A percentile compares a stretch with the other conserved stretches of the same genome.
phyloP scores from a whole-genome alignment of 2,329 filamentous ascomycete genomes.

The Cyphellophora attinorum region DNA sequence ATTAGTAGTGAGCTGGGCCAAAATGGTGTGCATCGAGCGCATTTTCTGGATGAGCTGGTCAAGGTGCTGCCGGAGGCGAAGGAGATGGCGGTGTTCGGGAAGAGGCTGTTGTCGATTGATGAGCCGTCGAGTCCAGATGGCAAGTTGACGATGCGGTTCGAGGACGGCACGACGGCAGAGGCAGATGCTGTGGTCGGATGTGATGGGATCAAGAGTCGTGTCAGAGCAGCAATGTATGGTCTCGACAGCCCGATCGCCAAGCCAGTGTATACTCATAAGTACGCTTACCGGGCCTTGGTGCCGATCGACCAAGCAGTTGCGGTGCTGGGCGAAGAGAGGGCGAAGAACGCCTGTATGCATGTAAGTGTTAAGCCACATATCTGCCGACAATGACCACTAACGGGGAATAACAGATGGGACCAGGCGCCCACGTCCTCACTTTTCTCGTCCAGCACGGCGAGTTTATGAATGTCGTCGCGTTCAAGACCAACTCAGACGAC shows the following conservation, averaged over 20 bases:
- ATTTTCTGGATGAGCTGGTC: constrained; percentile 40
- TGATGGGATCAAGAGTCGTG: constrained; percentile 54
- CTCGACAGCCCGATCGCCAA: constrained; percentile 31
- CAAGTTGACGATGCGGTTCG: constrained; percentile 30
- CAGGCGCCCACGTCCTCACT: constrained; percentile 50
- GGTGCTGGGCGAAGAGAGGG: constrained; percentile 40
- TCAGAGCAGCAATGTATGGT: constrained; percentile 44
- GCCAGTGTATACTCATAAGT: constrained; percentile 43
- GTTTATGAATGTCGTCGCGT: constrained; percentile 48
- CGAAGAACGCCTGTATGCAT: constrained; percentile 32
- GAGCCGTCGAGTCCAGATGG: constrained; percentile 6
- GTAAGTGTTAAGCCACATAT: constrained; percentile 10
- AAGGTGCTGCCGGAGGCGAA: constrained; percentile 33
- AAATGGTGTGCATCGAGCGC: constrained; percentile 35
- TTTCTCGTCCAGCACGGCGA: constrained; percentile 51
- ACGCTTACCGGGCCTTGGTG: constrained; percentile 53
- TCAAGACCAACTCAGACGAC: constrained; percentile 30
- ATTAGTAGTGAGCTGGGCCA: constrained; percentile 24
- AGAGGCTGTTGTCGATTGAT: constrained; percentile 22
- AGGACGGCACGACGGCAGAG: constrained; percentile 32
- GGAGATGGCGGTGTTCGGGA: constrained; percentile 31
- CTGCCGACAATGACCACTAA: constrained; percentile 1
- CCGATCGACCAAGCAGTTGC: constrained; percentile 46
- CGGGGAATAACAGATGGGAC: constrained; percentile 40
- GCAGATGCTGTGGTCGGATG: constrained; percentile 42